Base-by-base conservation (phyloP, 345 rosid species). In the Chamaenerion angustifolium region DNA sequence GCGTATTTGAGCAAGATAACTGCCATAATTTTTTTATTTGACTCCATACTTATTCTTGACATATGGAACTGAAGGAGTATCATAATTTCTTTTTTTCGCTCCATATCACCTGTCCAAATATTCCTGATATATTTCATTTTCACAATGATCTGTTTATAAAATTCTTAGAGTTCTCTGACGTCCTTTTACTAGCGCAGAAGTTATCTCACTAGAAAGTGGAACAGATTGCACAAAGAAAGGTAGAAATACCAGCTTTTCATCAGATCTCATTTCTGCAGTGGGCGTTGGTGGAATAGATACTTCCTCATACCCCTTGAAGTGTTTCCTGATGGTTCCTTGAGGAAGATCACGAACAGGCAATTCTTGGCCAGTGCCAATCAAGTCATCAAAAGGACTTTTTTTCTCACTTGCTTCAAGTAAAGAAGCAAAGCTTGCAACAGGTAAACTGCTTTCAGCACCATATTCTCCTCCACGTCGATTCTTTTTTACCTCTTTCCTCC, bases 401-500 rank as follows among this genome's bases (percentile, higher is more conserved):
- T 70, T 79, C 73, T 83, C 85, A 69, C 95, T 90, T 31, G 95
- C 98, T 67, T 80, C 76, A 60, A 90, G 79, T 72, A 90, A 78
- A 63, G 85, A 76, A 64, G 89, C 86, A 80, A 90, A 90, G 64
- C 79, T 83, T 61, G 79, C 66, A 55, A 71, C 64, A 42, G 85
- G 74, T 44, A 78, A 70, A 47, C 81, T 80, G 42, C 52, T 75
- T 64, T 81, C 98, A 57, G 69, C 69, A 51, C 77, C 81, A 61
- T 71, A 61, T 57, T 90, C 98, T 40, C 75, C 59, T 73, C 76
- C 85, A 6, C 89, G 88, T 63, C 81, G 81, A 58, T 78, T 60
- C 56, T 79, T 76, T 74, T 80, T 86, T 80, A 83, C 96, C 74
- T 90, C 98, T 76, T 86, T 90, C 45, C 94, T 95, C 43, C 98